Conservation (phyloP, 2,329 filamentous ascomycete species). For the Peltaster fructicola region DNA sequence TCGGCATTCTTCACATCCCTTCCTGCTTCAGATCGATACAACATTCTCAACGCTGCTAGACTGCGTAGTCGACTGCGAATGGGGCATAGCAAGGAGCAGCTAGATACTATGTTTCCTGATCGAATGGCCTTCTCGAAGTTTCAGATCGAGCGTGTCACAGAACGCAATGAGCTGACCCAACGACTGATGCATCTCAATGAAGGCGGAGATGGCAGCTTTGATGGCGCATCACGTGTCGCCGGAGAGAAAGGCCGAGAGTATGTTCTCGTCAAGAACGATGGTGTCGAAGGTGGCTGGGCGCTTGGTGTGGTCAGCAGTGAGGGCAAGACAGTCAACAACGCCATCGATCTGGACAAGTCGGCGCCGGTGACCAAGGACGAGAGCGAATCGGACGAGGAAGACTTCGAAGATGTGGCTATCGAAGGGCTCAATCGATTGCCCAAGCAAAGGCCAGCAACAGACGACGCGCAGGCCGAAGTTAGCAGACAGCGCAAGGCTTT, state of each 20-base stretch:
- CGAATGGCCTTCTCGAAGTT: conserved; percentile 94
- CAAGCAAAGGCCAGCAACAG: conserved; percentile 31
- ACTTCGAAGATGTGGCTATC: conserved; percentile 86
- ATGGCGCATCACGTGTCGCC: conserved; percentile 49
- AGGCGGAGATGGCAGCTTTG: conserved; percentile 52
- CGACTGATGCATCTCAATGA: conserved; percentile 86
- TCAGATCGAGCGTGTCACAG: conserved; percentile 83
- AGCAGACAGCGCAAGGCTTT: conserved; percentile 29
- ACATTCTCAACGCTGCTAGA: conserved; percentile 87
- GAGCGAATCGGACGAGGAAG: conserved; percentile 39
- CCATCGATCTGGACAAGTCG: conserved; percentile 73
- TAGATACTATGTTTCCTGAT: conserved; percentile 93
- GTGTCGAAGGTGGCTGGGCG: conserved; percentile 89
- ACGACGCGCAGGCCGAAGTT: conserved; percentile 16
- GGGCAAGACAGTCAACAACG: conserved; percentile 61
- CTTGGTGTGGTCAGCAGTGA: conserved; percentile 83
- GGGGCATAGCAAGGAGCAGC: conserved; percentile 90
- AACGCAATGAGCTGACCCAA: conserved; percentile 88
- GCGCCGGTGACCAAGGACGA: conserved; percentile 31
- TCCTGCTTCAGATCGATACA: conserved; percentile 81
- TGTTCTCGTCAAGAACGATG: conserved; percentile 87
- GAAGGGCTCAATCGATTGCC: conserved; percentile 75
- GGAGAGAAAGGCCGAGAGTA: conserved; percentile 87
- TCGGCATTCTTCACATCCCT: conserved; percentile 87
- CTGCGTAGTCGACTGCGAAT: conserved; percentile 77